A percentile compares a stretch with the other conserved stretches of the same genome.
phyloP scores from a whole-genome alignment of 2,329 filamentous ascomycete genomes.

The Colletotrichum coccodes region DNA sequence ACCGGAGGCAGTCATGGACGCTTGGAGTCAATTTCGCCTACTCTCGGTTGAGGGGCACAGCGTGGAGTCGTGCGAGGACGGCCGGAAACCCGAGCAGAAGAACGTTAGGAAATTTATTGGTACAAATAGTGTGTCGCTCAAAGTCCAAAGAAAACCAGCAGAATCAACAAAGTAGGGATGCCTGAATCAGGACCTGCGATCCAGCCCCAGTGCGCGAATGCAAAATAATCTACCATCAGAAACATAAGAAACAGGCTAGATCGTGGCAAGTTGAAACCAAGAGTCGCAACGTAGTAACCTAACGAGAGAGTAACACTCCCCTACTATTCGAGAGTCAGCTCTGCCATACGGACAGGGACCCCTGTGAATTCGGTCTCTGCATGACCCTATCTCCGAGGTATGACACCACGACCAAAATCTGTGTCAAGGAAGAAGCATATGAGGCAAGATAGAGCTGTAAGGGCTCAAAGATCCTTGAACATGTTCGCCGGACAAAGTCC shows the following conservation, averaged over 20 bases:
- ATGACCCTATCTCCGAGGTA: constrained; percentile 18
- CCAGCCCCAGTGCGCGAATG: not conserved
- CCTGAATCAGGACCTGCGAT: not conserved
- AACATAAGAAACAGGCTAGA: constrained; percentile 2
- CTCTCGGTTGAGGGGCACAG: not conserved
- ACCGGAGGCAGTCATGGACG: not conserved
- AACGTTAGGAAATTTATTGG: not conserved
- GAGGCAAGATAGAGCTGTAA: not conserved
- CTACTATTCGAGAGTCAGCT: not conserved
- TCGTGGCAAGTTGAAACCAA: not conserved
- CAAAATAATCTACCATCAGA: not conserved
- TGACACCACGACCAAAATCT: not conserved
- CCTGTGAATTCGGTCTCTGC: not conserved
- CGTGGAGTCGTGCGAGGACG: not conserved
- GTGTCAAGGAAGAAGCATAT: not conserved
- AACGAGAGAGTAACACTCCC: not conserved
- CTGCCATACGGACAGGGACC: not conserved
- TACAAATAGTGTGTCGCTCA: constrained; percentile 1
- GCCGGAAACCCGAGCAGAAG: not conserved
- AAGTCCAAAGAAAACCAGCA: not conserved
- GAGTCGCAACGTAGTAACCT: not conserved
- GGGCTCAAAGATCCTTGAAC: not conserved
- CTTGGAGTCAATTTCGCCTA: not conserved
- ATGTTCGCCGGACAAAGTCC: constrained; percentile 9
- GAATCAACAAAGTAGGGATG: not conserved